Percentiles rank a stretch among this genome's conserved stretches.
These are phyloP conservation scores for Aquilaria malaccensis DNA, from an alignment of 345 rosid genomes.

Conservation along the genomic window DNA sequence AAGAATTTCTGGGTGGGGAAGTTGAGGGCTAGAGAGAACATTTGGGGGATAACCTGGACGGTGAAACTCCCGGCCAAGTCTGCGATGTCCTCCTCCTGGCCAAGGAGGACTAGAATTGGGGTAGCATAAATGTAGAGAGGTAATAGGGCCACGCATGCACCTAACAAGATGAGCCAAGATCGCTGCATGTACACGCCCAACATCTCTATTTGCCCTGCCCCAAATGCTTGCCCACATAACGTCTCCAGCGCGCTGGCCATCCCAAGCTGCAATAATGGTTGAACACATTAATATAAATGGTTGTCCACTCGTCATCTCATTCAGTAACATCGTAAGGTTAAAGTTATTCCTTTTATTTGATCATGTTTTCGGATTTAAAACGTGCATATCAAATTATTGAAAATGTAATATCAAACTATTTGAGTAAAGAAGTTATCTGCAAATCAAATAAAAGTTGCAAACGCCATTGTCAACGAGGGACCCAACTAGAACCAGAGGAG, in stretches of 20 bases:
- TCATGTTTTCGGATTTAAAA: too few species aligned
- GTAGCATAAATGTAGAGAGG: conserved; percentile 79
- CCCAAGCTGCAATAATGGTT: conserved; percentile 52
- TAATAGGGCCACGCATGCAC: conserved; percentile 48
- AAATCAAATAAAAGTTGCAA: too few species aligned
- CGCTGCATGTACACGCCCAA: conserved; percentile 96
- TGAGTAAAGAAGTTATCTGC: neutral
- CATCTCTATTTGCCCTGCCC: conserved; percentile 69
- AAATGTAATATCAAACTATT: too few species aligned
- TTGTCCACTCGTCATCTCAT: too few species aligned
- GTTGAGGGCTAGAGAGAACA: conserved; percentile 80
- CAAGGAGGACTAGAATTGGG: conserved; percentile 64
- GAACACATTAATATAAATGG: neutral
- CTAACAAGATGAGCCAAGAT: conserved; percentile 70
- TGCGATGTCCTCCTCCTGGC: conserved; percentile 63
- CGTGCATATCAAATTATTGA: too few species aligned
- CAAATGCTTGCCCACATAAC: conserved; percentile 92
- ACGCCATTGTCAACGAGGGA: too few species aligned
- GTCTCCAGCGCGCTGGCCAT: conserved; percentile 98
- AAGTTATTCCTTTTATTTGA: too few species aligned
- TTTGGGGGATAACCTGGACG: conserved; percentile 72
- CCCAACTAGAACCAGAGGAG: too few species aligned
- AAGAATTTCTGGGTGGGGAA: conserved; percentile 87
- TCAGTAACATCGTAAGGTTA: too few species aligned
- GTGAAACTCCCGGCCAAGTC: conserved; percentile 65